phyloP scores from a whole-genome alignment of 805 yeast genomes.

The Lachancea fermentati region DNA sequence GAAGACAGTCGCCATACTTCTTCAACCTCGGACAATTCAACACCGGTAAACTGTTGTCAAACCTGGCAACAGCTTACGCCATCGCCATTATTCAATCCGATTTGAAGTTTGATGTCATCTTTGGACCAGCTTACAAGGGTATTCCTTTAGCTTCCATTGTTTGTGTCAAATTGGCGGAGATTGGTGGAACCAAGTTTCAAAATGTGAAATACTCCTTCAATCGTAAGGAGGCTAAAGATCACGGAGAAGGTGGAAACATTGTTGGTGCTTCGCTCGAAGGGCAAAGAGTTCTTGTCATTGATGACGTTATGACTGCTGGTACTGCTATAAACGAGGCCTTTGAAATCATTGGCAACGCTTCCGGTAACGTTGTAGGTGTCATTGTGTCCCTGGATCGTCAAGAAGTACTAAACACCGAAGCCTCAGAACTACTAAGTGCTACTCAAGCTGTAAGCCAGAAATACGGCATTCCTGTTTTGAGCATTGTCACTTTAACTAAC shows the following conservation, averaged over 20 bases:
- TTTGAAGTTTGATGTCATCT: slow-evolving; percentile 79
- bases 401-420: slow-evolving; percentile 69
- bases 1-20: slow-evolving; percentile 92
- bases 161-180: slow-evolving; percentile 85
- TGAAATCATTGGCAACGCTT: slow-evolving; percentile 60
- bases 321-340: slow-evolving; percentile 96
- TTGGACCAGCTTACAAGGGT: slow-evolving; percentile 98
- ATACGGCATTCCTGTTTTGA: slow-evolving; percentile 75
- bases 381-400: slow-evolving; percentile 93
- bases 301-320: slow-evolving; percentile 98
- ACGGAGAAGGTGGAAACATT: slow-evolving; percentile 95
- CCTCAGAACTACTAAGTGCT: slow-evolving; percentile 50
- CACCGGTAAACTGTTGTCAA: slow-evolving; percentile 72
- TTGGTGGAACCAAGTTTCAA: slow-evolving; percentile 73
- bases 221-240: slow-evolving; percentile 94
- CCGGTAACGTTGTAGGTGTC: slow-evolving; percentile 75
- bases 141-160: slow-evolving; percentile 93
- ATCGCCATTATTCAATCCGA: slow-evolving; percentile 76
- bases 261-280: slow-evolving; percentile 77
- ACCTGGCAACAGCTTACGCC: slow-evolving; percentile 85
- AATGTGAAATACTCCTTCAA: slow-evolving; percentile 85
- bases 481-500: slow-evolving; percentile 72
- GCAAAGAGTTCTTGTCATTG: slow-evolving; percentile 77
- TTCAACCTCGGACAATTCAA: slow-evolving; percentile 89
- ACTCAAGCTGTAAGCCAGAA: slow-evolving; percentile 70